These are phyloP conservation scores for Quercus cerris DNA, from an alignment of 306 rosid genomes.

Conservation along the genomic window DNA sequence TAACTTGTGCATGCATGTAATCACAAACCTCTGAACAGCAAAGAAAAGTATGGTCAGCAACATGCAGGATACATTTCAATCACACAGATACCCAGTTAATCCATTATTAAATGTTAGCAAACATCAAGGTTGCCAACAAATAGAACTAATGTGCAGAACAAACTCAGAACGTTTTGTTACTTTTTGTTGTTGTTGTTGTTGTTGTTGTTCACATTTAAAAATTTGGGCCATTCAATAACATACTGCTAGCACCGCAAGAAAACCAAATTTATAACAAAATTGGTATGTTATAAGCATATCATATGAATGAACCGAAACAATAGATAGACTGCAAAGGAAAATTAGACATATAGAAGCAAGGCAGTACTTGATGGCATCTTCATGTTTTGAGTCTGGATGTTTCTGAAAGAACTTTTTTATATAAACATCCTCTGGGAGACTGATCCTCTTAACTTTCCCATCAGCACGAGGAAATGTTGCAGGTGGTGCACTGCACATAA, in stretches of 20 bases:
- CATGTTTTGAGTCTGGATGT: conserved; percentile 68
- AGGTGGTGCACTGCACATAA: conserved; percentile 66
- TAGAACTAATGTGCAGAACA: background rate
- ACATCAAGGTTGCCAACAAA: background rate
- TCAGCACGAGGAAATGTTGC: conserved; percentile 66
- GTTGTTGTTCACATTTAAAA: background rate
- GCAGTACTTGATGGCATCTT: conserved; percentile 69
- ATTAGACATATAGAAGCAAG: conserved; percentile 7
- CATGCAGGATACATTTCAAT: background rate
- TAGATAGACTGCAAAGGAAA: background rate
- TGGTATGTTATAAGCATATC: background rate
- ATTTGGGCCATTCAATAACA: background rate
- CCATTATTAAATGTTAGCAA: background rate
- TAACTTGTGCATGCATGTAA: background rate
- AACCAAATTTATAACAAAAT: conserved; percentile 10
- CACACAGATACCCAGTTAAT: background rate
- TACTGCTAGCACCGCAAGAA: background rate
- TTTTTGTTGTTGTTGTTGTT: background rate
- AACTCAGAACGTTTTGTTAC: background rate
- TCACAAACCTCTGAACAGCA: background rate
- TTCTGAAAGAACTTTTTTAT: conserved; percentile 63
- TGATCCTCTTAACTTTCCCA: conserved; percentile 59
- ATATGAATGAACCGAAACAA: conserved; percentile 3
- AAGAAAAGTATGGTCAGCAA: background rate
- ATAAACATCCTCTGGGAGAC: conserved; percentile 81